Base-by-base conservation (phyloP, 306 rosid genomes). In the Acmispon strigosus region DNA sequence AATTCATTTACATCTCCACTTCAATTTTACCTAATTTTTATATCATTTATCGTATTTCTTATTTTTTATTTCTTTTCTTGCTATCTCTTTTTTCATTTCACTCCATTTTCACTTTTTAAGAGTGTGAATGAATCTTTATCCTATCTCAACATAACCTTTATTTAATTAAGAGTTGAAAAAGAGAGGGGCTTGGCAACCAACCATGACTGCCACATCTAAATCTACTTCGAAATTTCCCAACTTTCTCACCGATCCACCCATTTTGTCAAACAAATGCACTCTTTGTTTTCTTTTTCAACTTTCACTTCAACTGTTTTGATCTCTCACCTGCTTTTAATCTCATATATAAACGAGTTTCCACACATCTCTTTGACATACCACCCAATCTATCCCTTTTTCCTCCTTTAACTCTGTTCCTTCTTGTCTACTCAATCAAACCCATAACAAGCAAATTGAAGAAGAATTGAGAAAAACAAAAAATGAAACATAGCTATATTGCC, bases 401-500 rank as follows among this genome's bases (percentile, higher is more conserved):
- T 4, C 50, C 19, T 20, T 39, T 70, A 41, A 29, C 63, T 57
- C 78, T 49, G 2, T 55, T 53, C 73, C 63, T 62, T 72, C 63
- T 73, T 41, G 15, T 37, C 41, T 52, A 62, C 62, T 6, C 73
- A 60, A 54, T 19, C 7, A 56, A 36, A 45, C 54, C 43, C 43
- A 4, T 2, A 20, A 2, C 66, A 16, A n/a, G 45, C 52, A 51
- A 50, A 8, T 12, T 27, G 3, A 2, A 27, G 24, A 27, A 27
- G 24, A 70, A 29, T 32, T 11, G 1, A 39, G 43, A 39, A 39
- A 0, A 39, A 4, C 43, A 39, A 39, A 39, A 72, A 49, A 90
- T 84, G 98, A 83, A 69, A 36, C 85, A 66, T 4, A 66, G 44
- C 64, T 32, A 75, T 14, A 76, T 94, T 45, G 84, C 80, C 22